Conservation (phyloP, 2,329 filamentous ascomycete genomes). For the Orbilia ellipsospora region DNA sequence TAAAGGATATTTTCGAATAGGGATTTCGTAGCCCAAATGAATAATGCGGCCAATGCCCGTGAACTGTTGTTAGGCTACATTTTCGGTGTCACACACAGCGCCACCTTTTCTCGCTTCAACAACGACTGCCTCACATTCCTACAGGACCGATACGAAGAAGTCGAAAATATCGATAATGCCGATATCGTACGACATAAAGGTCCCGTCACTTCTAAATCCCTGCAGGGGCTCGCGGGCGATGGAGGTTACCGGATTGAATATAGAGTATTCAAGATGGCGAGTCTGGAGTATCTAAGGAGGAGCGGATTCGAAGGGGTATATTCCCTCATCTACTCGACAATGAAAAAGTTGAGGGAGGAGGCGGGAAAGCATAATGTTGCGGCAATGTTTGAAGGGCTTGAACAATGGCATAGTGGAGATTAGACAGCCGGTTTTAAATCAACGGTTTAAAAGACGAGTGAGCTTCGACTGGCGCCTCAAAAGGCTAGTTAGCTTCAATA, state of each 20-base stretch:
- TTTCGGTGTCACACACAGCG: constrained; percentile 72
- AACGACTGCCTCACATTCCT: constrained; percentile 69
- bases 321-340: constrained; percentile 81
- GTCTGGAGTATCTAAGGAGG: constrained; percentile 74
- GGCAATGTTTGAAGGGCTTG: constrained; percentile 45
- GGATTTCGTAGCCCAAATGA: constrained; percentile 55
- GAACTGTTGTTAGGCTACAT: constrained; percentile 64
- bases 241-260: constrained; percentile 76
- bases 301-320: constrained; percentile 74
- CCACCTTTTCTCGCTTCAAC: constrained; percentile 69
- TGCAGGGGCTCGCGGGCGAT: constrained; percentile 71
- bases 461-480: no score
- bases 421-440: background rate
- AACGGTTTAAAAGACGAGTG: no score
- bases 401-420: constrained; percentile 22
- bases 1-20: constrained; percentile 24
- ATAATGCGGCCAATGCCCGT: constrained; percentile 54
- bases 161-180: constrained; percentile 60
- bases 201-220: constrained; percentile 75
- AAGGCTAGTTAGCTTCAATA: no score
- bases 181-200: constrained; percentile 68
- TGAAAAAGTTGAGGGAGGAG: constrained; percentile 67
- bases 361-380: constrained; percentile 40
- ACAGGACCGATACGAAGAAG: constrained; percentile 69
- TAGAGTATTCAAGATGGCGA: constrained; percentile 79